Conservation (phyloP, 148 eudicot genomes). For the Chenopodium formosanum region DNA sequence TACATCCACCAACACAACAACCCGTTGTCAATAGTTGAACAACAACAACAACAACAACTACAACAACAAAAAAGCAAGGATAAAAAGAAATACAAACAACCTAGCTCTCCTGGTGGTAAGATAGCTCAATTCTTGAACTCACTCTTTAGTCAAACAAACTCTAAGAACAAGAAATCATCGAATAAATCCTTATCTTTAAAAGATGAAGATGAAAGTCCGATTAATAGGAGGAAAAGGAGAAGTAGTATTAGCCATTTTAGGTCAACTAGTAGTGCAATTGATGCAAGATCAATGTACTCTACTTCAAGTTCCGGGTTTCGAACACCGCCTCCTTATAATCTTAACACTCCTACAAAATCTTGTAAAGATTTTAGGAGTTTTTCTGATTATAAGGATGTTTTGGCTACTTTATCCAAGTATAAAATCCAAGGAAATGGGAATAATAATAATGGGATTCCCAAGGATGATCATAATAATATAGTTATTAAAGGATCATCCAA, state of each 20-base stretch:
- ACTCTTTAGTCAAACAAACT: slow-evolving; percentile 58
- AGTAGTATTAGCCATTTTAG: slow-evolving; percentile 66
- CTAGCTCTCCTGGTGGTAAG: slow-evolving; percentile 89
- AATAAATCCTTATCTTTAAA: slow-evolving; percentile 19
- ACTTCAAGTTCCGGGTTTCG: slow-evolving; percentile 51
- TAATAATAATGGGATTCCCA: slow-evolving; percentile 5
- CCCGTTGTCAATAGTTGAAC: not conserved
- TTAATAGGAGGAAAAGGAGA: slow-evolving; percentile 58
- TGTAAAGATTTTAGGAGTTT: slow-evolving; percentile 42
- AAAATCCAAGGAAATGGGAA: slow-evolving; percentile 14
- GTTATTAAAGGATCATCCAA: not conserved
- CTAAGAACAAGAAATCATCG: slow-evolving; percentile 58
- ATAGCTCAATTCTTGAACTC: slow-evolving; percentile 76
- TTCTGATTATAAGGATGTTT: slow-evolving; percentile 39
- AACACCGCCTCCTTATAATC: slow-evolving; percentile 60
- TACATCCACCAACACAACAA: slow-evolving; percentile 21
- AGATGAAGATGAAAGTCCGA: slow-evolving; percentile 57
- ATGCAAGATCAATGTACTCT: slow-evolving; percentile 40
- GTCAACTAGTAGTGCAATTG: slow-evolving; percentile 26
- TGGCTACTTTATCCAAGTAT: slow-evolving; percentile 31
- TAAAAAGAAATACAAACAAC: slow-evolving; percentile 72
- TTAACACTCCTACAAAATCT: slow-evolving; percentile 48
- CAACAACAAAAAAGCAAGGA: slow-evolving; percentile 29
- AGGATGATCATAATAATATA: not conserved
- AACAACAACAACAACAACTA: slow-evolving; percentile 22